Evolutionary conservation across 176 grass and related monocot genomes (phyloP), one percentile per base, ranked within the genome.

Genomic region (Paspalum vaginatum): DNA sequence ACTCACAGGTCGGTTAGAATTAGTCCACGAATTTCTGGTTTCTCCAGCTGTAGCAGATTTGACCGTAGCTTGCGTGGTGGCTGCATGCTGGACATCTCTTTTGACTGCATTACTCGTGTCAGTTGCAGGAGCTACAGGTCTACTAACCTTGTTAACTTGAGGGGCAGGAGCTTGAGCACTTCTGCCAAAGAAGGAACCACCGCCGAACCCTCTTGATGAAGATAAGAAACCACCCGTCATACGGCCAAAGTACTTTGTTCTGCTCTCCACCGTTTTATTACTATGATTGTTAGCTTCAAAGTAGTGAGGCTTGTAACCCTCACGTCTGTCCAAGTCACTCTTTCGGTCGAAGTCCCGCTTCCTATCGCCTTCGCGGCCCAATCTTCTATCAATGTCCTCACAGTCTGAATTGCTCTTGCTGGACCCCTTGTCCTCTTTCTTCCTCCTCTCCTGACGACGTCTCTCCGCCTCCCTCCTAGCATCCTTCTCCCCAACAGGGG

Each of bases 361-460:
- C 51, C 83, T 89, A 14, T 83, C 89, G 0, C 80, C 82, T 81
- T 91, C 92, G 13, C 89, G 88, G 70, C 51, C 56, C 20, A 52
- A 54, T 61, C 77, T 91, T 82, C 79, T 91, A 25, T 94, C 92
- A 38, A 87, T 63, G 51, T 97, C 94, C 40, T 94, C 92, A 10
- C 84, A 91, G 75, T 98, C 95, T 41, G 95, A 98, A 80, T 91
- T 95, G 71, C 95, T 98, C 72, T 93, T 95, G 81, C 87, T 95
- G 53, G 95, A 95, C 20, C 85, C 83, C 87, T 87, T 94, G 84
- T 98, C 93, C 79, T 88, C 93, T 81, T 87, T 97, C 83, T 86
- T 98, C 80, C 74, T 94, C 72, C 88, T 91, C 15, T 98, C 95
- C 14, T 84, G 88, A 3, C 92, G 85, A 38, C 75, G 79, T 16